Evolutionary conservation across 345 rosid species (phyloP).

Genomic region (Eucalyptus sp.): DNA sequence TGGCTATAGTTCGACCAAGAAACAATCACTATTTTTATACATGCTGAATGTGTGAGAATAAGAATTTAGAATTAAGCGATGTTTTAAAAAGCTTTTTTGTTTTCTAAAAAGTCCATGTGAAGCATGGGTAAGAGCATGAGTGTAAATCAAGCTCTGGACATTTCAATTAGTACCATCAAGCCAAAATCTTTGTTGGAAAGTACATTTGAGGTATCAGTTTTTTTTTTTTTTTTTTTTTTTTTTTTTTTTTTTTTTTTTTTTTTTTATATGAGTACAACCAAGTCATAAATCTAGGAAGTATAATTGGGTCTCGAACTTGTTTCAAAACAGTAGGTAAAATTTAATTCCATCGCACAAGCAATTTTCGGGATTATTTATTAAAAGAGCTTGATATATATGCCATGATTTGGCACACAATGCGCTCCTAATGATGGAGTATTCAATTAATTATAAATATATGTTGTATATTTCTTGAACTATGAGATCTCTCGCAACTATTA

Average conservation of each 20-base stretch:
- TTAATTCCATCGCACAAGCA: background rate
- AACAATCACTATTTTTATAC: background rate
- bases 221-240: no score
- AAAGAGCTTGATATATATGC: no score
- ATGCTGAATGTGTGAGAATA: background rate
- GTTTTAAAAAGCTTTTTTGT: no score
- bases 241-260: no score
- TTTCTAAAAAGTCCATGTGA: no score
- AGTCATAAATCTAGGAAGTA: background rate
- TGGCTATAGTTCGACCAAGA: background rate
- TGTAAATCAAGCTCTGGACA: no score
- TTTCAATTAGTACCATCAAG: background rate
- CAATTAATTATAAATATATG: no score
- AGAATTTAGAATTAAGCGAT: background rate
- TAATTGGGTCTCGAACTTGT: background rate
- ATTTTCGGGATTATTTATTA: no score
- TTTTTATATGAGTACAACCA: no score
- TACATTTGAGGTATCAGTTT: rapidly evolving
- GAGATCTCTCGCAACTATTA: no score
- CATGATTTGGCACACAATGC: background rate
- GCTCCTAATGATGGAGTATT: background rate
- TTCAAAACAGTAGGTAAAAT: background rate
- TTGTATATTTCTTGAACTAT: no score
- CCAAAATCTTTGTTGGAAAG: background rate
- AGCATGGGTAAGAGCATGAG: no score